Conservation (phyloP, 306 rosid species). For the Dalbergia oliveri region DNA sequence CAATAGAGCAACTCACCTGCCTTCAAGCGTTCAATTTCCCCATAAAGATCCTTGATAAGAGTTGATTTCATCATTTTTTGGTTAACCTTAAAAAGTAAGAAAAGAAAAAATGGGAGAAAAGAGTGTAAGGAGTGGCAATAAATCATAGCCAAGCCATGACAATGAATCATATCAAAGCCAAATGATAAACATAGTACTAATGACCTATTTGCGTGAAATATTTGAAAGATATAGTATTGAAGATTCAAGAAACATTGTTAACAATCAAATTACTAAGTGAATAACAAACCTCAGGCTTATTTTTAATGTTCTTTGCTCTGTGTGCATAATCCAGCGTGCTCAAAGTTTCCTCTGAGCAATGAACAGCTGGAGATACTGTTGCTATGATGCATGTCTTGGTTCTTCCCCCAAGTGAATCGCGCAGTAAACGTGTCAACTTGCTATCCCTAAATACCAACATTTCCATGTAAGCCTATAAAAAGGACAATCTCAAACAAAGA, state of each 20-base stretch:
- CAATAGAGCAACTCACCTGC: slow-evolving; percentile 63
- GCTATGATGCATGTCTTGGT: slow-evolving; percentile 99
- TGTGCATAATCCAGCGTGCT: slow-evolving; percentile 98
- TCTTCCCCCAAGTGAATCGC: slow-evolving; percentile 99
- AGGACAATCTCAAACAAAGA: slow-evolving; percentile 10
- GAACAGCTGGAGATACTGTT: slow-evolving; percentile 98
- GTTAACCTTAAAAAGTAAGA: slow-evolving; percentile 64
- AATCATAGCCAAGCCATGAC: not conserved
- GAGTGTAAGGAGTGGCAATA: not conserved
- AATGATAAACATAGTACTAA: not conserved
- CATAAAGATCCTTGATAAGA: slow-evolving; percentile 93
- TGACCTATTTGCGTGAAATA: not conserved
- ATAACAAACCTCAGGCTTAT: slow-evolving; percentile 92
- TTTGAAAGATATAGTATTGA: not conserved
- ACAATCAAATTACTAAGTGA: not conserved
- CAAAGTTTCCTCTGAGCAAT: slow-evolving; percentile 93
- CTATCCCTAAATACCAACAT: slow-evolving; percentile 78
- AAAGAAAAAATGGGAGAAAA: not conserved
- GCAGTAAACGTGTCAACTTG: slow-evolving; percentile 93
- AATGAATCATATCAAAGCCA: not conserved
- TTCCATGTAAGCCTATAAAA: slow-evolving; percentile 19
- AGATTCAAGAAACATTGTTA: not conserved
- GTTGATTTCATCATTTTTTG: slow-evolving; percentile 99
- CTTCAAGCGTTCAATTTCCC: slow-evolving; percentile 96
- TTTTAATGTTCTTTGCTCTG: slow-evolving; percentile 88